Evolutionary conservation across 2,329 filamentous ascomycete species (phyloP).

Genomic region (Cladosporium colombiae): DNA sequence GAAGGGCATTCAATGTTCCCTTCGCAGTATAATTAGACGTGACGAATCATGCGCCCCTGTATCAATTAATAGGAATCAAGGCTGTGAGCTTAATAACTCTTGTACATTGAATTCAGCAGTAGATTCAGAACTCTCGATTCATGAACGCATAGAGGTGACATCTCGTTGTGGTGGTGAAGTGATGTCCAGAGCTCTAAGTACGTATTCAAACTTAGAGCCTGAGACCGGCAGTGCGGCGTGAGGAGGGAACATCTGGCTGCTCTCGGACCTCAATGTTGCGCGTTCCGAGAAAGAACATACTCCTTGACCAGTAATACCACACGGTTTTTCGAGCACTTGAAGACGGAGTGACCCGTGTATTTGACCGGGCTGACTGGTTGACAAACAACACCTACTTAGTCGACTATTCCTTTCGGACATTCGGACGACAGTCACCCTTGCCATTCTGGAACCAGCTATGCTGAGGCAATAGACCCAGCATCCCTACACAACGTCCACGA

Average conservation of each 20-base stretch:
- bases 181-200: not conserved
- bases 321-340: not conserved
- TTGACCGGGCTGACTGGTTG: not conserved
- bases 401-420: not conserved
- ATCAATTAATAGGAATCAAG: too few relatives aligned
- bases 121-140: too few relatives aligned
- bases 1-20: too few relatives aligned
- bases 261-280: not conserved
- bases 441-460: not conserved
- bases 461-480: not conserved
- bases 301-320: not conserved
- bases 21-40: too few relatives aligned
- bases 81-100: too few relatives aligned
- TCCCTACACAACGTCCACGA: not conserved
- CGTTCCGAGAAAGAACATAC: not conserved
- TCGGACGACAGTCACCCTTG: not conserved
- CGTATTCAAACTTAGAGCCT: not conserved
- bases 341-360: not conserved
- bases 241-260: not conserved
- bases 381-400: not conserved
- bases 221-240: not conserved
- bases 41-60: too few relatives aligned
- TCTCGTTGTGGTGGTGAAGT: not conserved
- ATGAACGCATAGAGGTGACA: too few relatives aligned
- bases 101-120: too few relatives aligned